Evolutionary conservation across 805 yeast species (phyloP).

Genomic region (Candida qinlingensis): DNA sequence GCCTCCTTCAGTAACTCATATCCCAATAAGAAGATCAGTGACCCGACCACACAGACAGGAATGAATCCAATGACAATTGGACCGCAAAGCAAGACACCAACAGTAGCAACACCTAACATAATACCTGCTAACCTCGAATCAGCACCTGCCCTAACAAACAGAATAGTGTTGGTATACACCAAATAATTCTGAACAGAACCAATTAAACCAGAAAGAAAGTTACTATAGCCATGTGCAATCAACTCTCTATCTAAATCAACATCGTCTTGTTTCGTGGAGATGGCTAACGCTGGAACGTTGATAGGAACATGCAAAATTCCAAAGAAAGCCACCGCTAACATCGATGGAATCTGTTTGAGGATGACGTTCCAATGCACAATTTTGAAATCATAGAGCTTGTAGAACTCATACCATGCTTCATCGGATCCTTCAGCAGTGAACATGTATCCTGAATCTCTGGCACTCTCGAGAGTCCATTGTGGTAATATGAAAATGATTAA

Average conservation of each 20-base stretch:
- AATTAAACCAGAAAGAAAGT: constrained; percentile 69
- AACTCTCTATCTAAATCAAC: constrained; percentile 88
- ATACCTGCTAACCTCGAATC: constrained; percentile 84
- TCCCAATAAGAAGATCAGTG: constrained; percentile 83
- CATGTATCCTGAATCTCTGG: constrained; percentile 80
- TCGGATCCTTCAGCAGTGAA: constrained; percentile 52
- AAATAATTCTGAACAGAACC: constrained; percentile 93
- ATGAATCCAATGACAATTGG: constrained; percentile 87
- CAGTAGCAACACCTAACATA: constrained; percentile 78
- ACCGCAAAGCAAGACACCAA: constrained; percentile 76
- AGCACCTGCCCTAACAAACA: constrained; percentile 92
- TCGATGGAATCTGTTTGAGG: constrained; percentile 71
- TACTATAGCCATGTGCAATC: constrained; percentile 91
- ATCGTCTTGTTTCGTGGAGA: constrained; percentile 73
- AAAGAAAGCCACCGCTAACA: constrained; percentile 91
- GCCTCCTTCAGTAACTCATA: constrained; percentile 87
- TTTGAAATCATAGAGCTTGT: constrained; percentile 60
- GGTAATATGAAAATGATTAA: constrained; percentile 62
- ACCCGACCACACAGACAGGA: constrained; percentile 95
- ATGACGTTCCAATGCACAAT: constrained; percentile 70
- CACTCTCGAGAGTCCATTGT: constrained; percentile 48
- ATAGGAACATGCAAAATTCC: constrained; percentile 96
- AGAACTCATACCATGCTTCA: constrained; percentile 86
- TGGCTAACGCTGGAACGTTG: constrained; percentile 94
- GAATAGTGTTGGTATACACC: constrained; percentile 87